These are phyloP conservation scores for Cicer judaicum DNA, from an alignment of 306 rosid species.

Conservation along the genomic window DNA sequence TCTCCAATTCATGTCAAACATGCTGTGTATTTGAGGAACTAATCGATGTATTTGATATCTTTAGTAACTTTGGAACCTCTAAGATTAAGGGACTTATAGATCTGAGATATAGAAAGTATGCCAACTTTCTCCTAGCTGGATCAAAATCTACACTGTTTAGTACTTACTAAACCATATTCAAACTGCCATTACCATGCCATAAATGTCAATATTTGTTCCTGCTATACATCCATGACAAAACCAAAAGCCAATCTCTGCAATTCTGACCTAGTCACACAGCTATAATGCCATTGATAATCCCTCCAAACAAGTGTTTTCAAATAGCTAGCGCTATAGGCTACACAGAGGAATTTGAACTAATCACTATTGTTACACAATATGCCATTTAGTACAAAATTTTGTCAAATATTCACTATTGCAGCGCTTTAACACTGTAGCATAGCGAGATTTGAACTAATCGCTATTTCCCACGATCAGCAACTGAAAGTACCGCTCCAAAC, in stretches of 20 bases:
- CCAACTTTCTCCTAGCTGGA: background rate
- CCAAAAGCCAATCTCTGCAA: conserved; percentile 15
- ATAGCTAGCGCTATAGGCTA: too few species aligned
- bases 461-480: too few species aligned
- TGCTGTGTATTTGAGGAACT: background rate
- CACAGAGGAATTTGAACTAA: too few species aligned
- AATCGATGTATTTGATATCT: too few species aligned
- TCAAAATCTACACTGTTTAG: conserved; percentile 22
- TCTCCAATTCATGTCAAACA: background rate
- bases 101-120: conserved; percentile 1
- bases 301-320: background rate
- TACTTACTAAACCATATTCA: conserved; percentile 9
- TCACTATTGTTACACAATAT: too few species aligned
- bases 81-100: conserved; percentile 14
- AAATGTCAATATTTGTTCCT: conserved; percentile 1
- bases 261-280: conserved; percentile 21
- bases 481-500: background rate
- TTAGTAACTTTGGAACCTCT: conserved; percentile 20
- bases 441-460: too few species aligned
- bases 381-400: too few species aligned
- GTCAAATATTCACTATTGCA: too few species aligned
- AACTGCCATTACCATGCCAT: background rate
- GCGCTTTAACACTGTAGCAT: too few species aligned
- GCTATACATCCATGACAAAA: background rate
- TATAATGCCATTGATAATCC: background rate